A percentile compares a stretch with the other conserved stretches of the same genome.
phyloP scores from a whole-genome alignment of 345 rosid species.

The Pugionium dolabratum region DNA sequence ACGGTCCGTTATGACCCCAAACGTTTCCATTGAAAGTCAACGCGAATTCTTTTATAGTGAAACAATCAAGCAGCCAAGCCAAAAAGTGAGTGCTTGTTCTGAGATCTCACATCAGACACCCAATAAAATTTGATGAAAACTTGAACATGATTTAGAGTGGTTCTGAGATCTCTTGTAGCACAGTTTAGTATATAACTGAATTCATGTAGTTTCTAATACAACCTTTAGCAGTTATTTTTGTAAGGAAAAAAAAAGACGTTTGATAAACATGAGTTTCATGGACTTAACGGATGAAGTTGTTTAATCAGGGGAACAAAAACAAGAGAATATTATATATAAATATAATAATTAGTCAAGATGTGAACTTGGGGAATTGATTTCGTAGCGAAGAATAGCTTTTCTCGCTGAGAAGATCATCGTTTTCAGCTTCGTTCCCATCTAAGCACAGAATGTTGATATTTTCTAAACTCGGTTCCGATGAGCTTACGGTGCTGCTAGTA shows the following conservation, averaged over 20 bases:
- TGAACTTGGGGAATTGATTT: conserved; percentile 42
- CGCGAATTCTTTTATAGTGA: conserved; percentile 54
- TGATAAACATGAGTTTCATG: conserved; percentile 18
- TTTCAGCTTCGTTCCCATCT: conserved; percentile 60
- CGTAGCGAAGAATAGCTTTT: conserved; percentile 51
- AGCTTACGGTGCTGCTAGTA: conserved; percentile 73
- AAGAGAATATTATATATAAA: background rate
- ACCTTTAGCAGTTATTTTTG: background rate
- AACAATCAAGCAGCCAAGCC: too few relatives aligned
- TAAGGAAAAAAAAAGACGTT: background rate
- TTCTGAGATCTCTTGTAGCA: too few relatives aligned
- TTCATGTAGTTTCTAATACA: too few relatives aligned
- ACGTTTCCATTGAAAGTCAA: conserved; percentile 63
- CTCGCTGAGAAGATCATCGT: conserved; percentile 54
- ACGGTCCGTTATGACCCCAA: conserved; percentile 86
- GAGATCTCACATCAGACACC: too few relatives aligned
- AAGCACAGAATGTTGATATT: conserved; percentile 50
- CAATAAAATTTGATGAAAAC: too few relatives aligned
- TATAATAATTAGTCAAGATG: conserved; percentile 25
- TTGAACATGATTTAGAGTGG: too few relatives aligned
- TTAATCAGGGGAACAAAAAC: conserved; percentile 21
- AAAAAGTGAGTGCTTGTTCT: too few relatives aligned
- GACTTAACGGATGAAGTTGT: background rate
- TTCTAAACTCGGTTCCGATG: conserved; percentile 72
- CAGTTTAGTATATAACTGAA: too few relatives aligned